Evolutionary conservation across 78 protist genomes (phyloP), one percentile per base, ranked within the genome.

Genomic region (Cavenderia fasciculata): DNA sequence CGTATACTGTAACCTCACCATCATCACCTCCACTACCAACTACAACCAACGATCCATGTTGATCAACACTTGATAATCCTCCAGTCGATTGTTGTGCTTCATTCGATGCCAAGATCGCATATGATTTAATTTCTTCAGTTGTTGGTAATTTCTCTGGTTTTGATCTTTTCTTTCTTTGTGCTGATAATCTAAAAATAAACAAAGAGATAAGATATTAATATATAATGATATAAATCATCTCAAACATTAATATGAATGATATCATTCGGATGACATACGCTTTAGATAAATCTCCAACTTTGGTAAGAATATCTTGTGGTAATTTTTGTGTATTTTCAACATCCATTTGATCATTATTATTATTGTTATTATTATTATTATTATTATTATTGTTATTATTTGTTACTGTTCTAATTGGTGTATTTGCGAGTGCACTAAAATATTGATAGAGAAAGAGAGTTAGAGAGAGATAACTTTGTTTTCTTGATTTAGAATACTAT

Each of bases 11-110:
- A 5, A 61, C 87, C 7, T 34, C 21, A 69, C 73, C 44, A 65
- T 94, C 94, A n/a, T 18, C 31, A 38, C 92, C 74, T 23, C 97
- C 95, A 14, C 82, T 70, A 16, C n/a, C n/a, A n/a, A n/a, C n/a
- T n/a, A 62, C 63, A 33, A 82, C 57, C 25, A 65, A 49, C 27
- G 25, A n/a, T 46, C 38, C 18, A 14, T 43, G 31, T 41, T 65
- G n/a, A 73, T 74, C 95, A n/a, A 93, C 25, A 72, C 90, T 44
- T 40, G 40, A 16, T 46, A 93, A 25, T 21, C 40, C 59, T 4
- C 34, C 49, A 44, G 52, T 57, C 52, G 88, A 27, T 6, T 62
- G 43, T 23, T 90, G 77, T 4, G 18, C 10, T 25, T n/a, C 18
- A 47, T 38, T 27, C 3, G 87, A 38, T 12, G 10, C 19, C 16